Conservation (phyloP, 768 basidiomycete species). For the Lactarius sp. region DNA sequence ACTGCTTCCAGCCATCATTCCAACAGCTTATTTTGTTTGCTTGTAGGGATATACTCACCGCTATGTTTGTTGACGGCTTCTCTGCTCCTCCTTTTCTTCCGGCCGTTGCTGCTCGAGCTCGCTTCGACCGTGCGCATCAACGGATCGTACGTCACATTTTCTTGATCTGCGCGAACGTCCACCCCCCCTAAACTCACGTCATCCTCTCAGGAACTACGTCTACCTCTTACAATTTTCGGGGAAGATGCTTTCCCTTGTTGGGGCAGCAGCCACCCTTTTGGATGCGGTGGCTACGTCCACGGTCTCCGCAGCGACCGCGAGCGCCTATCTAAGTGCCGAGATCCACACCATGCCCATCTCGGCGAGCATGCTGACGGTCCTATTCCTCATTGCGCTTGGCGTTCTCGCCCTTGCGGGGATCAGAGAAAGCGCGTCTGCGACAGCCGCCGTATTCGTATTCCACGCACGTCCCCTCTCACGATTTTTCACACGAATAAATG, state of each 20-base stretch:
- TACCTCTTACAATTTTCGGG: conserved; percentile 22
- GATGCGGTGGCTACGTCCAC: conserved; percentile 24
- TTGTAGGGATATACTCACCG: conserved; percentile 25
- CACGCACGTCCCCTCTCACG: conserved; percentile 6
- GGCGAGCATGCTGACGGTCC: conserved; percentile 12
- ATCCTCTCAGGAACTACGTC: conserved; percentile 9
- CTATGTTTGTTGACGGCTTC: conserved; percentile 24
- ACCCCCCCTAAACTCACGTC: background rate
- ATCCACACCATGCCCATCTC: conserved; percentile 19
- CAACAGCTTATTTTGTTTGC: too few relatives aligned
- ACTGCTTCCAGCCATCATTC: background rate
- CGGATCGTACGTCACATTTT: conserved; percentile 16
- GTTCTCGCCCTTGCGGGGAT: conserved; percentile 24
- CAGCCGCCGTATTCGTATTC: conserved; percentile 23
- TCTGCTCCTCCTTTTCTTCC: conserved; percentile 23
- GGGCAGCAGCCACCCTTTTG: conserved; percentile 22
- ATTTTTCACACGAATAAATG: background rate
- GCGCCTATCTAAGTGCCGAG: conserved; percentile 24
- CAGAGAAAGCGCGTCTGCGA: conserved; percentile 20
- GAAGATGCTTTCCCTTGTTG: conserved; percentile 19
- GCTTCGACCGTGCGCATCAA: conserved; percentile 19
- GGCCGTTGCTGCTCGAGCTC: conserved; percentile 19
- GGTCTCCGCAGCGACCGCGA: conserved; percentile 25
- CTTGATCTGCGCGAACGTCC: background rate
- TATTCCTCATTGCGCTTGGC: conserved; percentile 19